These are phyloP conservation scores for Epithele typhae DNA, from an alignment of 768 basidiomycete genomes.

Conservation along the genomic window DNA sequence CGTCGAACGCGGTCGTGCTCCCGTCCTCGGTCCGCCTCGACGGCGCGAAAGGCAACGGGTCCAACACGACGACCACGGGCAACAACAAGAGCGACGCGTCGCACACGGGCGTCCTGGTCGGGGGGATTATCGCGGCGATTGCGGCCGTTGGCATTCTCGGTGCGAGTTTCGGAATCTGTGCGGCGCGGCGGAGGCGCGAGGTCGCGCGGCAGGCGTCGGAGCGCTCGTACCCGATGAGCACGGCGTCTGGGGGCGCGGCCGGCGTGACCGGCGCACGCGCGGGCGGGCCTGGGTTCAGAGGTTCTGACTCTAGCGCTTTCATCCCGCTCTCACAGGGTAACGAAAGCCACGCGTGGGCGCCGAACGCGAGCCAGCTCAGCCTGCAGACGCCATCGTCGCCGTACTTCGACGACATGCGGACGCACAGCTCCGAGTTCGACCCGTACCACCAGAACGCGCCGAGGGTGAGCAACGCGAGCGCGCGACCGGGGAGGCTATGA, in stretches of 20 bases:
- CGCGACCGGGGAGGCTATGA: constrained; percentile 7
- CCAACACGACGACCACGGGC: constrained; percentile 21
- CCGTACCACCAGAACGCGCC: constrained; percentile 29
- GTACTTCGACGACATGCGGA: constrained; percentile 32
- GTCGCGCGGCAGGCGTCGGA: constrained; percentile 24
- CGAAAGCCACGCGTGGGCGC: constrained; percentile 46
- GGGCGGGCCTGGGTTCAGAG: constrained; percentile 31
- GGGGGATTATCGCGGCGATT: constrained; percentile 48
- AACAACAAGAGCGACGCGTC: constrained; percentile 18
- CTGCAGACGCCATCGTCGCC: constrained; percentile 33
- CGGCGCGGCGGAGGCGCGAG: constrained; percentile 48
- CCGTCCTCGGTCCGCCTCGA: constrained; percentile 46
- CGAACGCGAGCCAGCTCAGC: constrained; percentile 46
- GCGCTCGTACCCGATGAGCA: constrained; percentile 36
- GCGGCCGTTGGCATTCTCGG: constrained; percentile 48
- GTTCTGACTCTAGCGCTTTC: constrained; percentile 67
- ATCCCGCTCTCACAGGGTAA: constrained; percentile 67
- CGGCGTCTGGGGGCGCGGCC: constrained; percentile 25
- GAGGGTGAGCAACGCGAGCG: constrained; percentile 20
- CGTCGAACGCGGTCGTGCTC: constrained; percentile 36
- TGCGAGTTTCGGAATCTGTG: constrained; percentile 47
- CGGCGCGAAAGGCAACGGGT: constrained; percentile 35
- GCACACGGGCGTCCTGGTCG: constrained; percentile 43
- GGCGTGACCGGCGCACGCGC: constrained; percentile 19
- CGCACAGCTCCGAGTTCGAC: constrained; percentile 32